Conservation (phyloP, 495 filamentous ascomycete genomes). For the Xylaria palmicola region DNA sequence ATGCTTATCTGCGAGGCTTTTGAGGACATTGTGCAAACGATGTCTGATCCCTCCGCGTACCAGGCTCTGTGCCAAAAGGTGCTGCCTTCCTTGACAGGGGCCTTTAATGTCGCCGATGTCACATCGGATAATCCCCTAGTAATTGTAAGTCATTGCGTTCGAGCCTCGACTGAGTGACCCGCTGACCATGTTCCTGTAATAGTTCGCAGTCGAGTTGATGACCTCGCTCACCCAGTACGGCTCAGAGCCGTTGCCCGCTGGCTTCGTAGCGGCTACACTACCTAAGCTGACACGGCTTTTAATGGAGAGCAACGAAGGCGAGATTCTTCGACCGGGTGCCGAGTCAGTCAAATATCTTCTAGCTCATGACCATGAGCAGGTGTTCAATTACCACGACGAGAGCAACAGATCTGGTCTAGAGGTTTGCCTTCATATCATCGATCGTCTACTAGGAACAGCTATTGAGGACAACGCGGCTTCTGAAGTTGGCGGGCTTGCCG, state of each 20-base stretch:
- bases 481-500: conserved; percentile 91
- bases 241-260: conserved; percentile 76
- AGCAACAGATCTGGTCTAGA: conserved; percentile 81
- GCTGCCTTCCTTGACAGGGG: conserved; percentile 79
- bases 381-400: conserved; percentile 77
- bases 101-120: conserved; percentile 82
- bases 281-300: conserved; percentile 84
- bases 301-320: conserved; percentile 74
- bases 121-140: conserved; percentile 81
- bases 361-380: conserved; percentile 79
- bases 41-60: conserved; percentile 67
- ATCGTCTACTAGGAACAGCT: conserved; percentile 77
- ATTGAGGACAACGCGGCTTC: conserved; percentile 91
- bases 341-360: conserved; percentile 84
- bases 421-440: conserved; percentile 85
- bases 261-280: conserved; percentile 80
- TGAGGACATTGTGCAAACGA: conserved; percentile 73
- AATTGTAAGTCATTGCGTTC: conserved; percentile 47
- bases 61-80: conserved; percentile 81
- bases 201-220: conserved; percentile 83
- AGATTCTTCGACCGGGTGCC: conserved; percentile 83
- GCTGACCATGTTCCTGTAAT: not conserved
- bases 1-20: conserved; percentile 81
- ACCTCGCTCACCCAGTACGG: conserved; percentile 78
- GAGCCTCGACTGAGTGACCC: not conserved